phyloP scores from a whole-genome alignment of 768 basidiomycete species.

The Auricularia sp. region DNA sequence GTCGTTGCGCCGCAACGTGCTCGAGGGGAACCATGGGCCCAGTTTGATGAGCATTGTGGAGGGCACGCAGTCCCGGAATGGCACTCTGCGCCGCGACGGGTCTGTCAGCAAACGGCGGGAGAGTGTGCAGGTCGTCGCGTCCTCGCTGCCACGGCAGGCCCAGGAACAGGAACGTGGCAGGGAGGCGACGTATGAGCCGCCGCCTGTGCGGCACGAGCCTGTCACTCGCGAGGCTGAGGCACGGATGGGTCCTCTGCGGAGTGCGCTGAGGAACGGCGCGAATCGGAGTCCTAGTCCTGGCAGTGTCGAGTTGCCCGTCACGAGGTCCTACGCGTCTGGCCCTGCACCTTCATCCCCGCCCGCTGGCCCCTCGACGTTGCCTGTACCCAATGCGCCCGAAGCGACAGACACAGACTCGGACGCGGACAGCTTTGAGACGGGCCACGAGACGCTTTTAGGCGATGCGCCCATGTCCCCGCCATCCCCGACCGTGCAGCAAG shows the following conservation, averaged over 20 bases:
- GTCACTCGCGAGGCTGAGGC: background rate
- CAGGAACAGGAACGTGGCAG: background rate
- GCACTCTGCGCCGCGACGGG: conserved; percentile 14
- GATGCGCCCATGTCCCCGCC: conserved; percentile 19
- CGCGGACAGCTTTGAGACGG: conserved; percentile 42
- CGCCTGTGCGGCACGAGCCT: background rate
- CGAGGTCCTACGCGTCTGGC: background rate
- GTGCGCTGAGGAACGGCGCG: conserved; percentile 5
- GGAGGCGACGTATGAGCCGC: background rate
- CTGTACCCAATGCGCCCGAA: background rate
- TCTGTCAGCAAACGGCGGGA: conserved; percentile 11
- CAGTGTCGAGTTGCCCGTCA: background rate
- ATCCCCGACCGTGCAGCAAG: background rate
- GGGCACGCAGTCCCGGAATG: conserved; percentile 33
- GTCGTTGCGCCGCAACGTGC: background rate
- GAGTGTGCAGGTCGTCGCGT: conserved; percentile 30
- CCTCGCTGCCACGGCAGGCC: conserved; percentile 30
- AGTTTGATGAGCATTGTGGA: conserved; percentile 66
- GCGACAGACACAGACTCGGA: background rate
- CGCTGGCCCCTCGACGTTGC: background rate
- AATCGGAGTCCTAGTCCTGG: background rate
- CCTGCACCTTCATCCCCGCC: background rate
- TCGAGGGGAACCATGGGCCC: conserved; percentile 8
- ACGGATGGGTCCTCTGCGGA: conserved; percentile 7
- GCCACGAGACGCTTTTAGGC: conserved; percentile 40